Percentiles rank a stretch among this genome's conserved stretches.
Conservation (phyloP, 805 yeast genomes). For the Suhomyces tanzawaensis region DNA sequence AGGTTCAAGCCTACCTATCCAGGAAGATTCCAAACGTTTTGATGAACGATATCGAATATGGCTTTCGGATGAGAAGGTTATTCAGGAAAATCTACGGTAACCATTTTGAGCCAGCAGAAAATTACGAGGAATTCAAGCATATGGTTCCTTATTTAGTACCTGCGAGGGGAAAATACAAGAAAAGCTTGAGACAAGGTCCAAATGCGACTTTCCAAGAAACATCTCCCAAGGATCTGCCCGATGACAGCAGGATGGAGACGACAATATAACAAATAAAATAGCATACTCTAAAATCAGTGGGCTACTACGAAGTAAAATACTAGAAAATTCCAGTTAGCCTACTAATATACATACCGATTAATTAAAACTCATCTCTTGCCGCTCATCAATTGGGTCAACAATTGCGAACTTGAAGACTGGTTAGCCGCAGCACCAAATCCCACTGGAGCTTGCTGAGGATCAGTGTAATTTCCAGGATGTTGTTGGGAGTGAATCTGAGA, state of each 20-base stretch:
- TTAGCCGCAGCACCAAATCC: constrained; percentile 11
- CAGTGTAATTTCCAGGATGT: constrained; percentile 12
- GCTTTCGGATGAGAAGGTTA: constrained; percentile 14
- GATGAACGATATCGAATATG: constrained; percentile 7
- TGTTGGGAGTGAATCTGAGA: constrained; percentile 13
- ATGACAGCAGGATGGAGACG: not conserved
- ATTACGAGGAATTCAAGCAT: constrained; percentile 6
- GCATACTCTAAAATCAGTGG: too few relatives aligned
- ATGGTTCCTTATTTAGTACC: constrained; percentile 1
- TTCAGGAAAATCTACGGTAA: constrained; percentile 15
- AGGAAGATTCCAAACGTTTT: constrained; percentile 1
- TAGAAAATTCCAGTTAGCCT: too few relatives aligned
- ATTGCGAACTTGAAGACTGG: constrained; percentile 67
- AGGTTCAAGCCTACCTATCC: constrained; percentile 1
- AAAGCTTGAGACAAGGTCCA: too few relatives aligned
- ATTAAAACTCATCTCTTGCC: constrained; percentile 67
- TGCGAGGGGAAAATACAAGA: too few relatives aligned
- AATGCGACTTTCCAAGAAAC: too few relatives aligned
- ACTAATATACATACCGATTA: too few relatives aligned
- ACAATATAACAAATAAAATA: not conserved
- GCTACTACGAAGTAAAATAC: too few relatives aligned
- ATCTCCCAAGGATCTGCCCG: too few relatives aligned
- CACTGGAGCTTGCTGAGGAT: constrained; percentile 6
- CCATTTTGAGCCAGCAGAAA: constrained; percentile 15
- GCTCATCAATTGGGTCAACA: constrained; percentile 79